phyloP scores from a whole-genome alignment of 352 stramenopile genomes.

The Paralagenidium karlingii region DNA sequence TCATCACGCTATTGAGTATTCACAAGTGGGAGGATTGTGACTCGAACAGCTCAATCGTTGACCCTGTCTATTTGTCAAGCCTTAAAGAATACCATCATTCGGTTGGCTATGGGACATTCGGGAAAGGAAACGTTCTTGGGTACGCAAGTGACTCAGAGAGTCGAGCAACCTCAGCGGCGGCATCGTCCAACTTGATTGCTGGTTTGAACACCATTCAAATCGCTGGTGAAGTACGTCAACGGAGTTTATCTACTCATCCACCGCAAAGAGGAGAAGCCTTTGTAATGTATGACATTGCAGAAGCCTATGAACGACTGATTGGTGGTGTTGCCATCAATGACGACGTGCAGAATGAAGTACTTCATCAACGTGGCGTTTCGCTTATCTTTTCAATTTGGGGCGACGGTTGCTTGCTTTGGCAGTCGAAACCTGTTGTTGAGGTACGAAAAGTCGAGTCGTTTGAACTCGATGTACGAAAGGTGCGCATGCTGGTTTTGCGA shows the following conservation, averaged over 20 bases:
- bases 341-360: slow-evolving; percentile 36
- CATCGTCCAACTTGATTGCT: no score
- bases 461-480: slow-evolving; percentile 29
- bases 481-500: slow-evolving; percentile 70
- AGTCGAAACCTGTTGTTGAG: slow-evolving; percentile 47
- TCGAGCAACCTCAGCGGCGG: slow-evolving; percentile 4
- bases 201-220: slow-evolving; percentile 54
- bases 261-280: slow-evolving; percentile 55
- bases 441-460: slow-evolving; percentile 27
- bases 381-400: slow-evolving; percentile 60
- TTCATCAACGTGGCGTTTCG: slow-evolving; percentile 37
- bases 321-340: slow-evolving; percentile 68
- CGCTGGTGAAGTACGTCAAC: slow-evolving; percentile 46
- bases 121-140: slow-evolving; percentile 60
- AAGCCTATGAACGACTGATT: slow-evolving; percentile 37
- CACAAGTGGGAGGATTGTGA: slow-evolving; percentile 67
- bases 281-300: slow-evolving; percentile 67
- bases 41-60: slow-evolving; percentile 10
- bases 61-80: slow-evolving; percentile 63
- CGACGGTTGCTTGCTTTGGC: slow-evolving; percentile 56
- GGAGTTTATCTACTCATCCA: slow-evolving; percentile 68
- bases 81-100: slow-evolving; percentile 66
- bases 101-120: slow-evolving; percentile 68
- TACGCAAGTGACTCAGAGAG: slow-evolving; percentile 42
- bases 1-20: slow-evolving; percentile 64